A percentile compares a stretch with the other conserved stretches of the same genome.
Conservation (phyloP, 2,329 filamentous ascomycete species). For the Beauveria pseudobassiana region DNA sequence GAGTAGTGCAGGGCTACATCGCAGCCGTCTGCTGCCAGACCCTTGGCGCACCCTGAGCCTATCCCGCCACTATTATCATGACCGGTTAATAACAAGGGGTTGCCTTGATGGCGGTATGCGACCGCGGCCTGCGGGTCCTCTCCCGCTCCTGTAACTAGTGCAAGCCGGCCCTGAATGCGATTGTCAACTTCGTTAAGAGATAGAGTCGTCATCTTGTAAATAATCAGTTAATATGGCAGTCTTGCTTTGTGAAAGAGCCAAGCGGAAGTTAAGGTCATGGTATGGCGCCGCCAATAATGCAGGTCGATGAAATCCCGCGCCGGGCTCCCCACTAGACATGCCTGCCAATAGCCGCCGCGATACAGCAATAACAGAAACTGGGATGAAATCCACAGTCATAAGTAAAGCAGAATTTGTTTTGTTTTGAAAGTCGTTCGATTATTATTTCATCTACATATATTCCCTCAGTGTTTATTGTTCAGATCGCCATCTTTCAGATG, state of each 20-base stretch:
- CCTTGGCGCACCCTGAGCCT: slow-evolving; percentile 24
- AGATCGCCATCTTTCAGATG: background rate
- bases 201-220: slow-evolving; percentile 7
- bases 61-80: slow-evolving; percentile 25
- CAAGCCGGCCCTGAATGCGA: slow-evolving; percentile 19
- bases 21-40: slow-evolving; percentile 27
- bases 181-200: slow-evolving; percentile 8
- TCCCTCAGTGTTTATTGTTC: background rate
- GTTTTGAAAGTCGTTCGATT: background rate
- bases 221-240: background rate
- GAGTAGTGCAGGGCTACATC: slow-evolving; percentile 28
- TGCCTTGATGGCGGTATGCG: too few relatives aligned
- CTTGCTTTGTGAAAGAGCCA: background rate
- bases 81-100: background rate
- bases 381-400: background rate
- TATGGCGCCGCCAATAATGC: background rate
- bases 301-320: background rate
- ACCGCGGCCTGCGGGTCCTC: background rate
- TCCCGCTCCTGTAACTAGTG: slow-evolving; percentile 28
- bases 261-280: background rate
- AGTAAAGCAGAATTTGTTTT: background rate
- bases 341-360: slow-evolving; percentile 1
- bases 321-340: background rate
- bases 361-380: background rate
- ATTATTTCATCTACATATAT: background rate